These are phyloP conservation scores for Amanita phalloides DNA, from an alignment of 768 basidiomycete genomes.

Conservation along the genomic window DNA sequence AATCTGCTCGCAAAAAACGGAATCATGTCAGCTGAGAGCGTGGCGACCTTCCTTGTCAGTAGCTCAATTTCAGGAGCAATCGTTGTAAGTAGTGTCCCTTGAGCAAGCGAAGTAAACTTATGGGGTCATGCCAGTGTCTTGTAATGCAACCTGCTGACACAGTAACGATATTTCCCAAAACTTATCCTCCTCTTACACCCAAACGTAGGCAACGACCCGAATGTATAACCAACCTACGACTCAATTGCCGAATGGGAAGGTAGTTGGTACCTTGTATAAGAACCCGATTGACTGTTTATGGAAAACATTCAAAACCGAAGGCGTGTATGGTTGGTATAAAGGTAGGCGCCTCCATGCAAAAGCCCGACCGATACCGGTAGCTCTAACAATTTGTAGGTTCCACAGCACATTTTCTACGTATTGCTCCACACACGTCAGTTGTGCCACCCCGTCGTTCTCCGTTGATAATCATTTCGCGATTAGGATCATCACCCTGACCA, in stretches of 20 bases:
- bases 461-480: slow-evolving; percentile 1
- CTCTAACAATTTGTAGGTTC: slow-evolving; percentile 42
- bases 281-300: slow-evolving; percentile 94
- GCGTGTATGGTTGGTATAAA: slow-evolving; percentile 92
- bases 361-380: neutral
- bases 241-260: slow-evolving; percentile 55
- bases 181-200: slow-evolving; percentile 6
- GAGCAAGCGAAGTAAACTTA: neutral
- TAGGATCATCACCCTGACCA: slow-evolving; percentile 85
- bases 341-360: slow-evolving; percentile 26
- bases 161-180: slow-evolving; percentile 17
- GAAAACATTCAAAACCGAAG: slow-evolving; percentile 91
- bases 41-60: slow-evolving; percentile 82
- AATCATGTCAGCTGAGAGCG: slow-evolving; percentile 63
- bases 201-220: slow-evolving; percentile 66
- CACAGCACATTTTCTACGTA: slow-evolving; percentile 87
- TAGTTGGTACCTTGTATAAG: slow-evolving; percentile 71
- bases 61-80: slow-evolving; percentile 86
- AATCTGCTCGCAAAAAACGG: slow-evolving; percentile 58
- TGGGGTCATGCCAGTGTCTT: slow-evolving; percentile 41
- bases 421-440: slow-evolving; percentile 82
- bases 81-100: slow-evolving; percentile 49
- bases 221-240: slow-evolving; percentile 94
- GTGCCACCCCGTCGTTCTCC: neutral
- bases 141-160: slow-evolving; percentile 96